Conservation (phyloP, 2,329 filamentous ascomycete species). For the Venturiaceae sp. region DNA sequence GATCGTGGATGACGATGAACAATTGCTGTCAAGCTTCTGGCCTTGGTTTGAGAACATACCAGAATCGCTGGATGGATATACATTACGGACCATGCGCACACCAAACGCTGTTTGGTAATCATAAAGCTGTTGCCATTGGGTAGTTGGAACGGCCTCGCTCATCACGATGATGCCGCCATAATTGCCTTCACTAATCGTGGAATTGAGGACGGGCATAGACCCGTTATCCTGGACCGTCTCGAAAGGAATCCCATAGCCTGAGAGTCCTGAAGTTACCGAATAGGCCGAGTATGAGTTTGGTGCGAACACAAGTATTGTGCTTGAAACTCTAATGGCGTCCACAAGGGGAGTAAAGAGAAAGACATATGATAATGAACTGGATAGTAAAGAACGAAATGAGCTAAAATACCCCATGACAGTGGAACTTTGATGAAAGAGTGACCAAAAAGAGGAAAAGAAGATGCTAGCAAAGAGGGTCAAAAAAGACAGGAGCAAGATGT, state of each 20-base stretch:
- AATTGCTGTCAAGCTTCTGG: too few species aligned
- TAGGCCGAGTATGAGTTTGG: conserved; percentile 33
- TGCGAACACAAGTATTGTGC: conserved; percentile 41
- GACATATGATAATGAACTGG: too few species aligned
- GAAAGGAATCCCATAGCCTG: conserved; percentile 46
- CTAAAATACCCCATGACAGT: too few species aligned
- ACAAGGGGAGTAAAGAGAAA: too few species aligned
- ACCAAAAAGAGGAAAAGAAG: too few species aligned
- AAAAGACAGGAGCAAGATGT: too few species aligned
- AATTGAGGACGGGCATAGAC: conserved; percentile 36
- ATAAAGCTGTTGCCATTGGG: conserved; percentile 42
- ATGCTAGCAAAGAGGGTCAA: too few species aligned
- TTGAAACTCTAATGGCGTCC: too few species aligned
- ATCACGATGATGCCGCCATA: conserved; percentile 44
- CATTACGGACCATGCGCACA: conserved; percentile 47
- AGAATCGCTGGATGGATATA: conserved; percentile 37
- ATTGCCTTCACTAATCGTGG: conserved; percentile 33
- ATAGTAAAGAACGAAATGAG: too few species aligned
- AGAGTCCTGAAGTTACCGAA: conserved; percentile 40
- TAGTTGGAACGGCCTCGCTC: conserved; percentile 37
- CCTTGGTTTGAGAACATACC: conserved; percentile 22
- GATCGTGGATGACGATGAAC: too few species aligned
- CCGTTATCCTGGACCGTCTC: conserved; percentile 35
- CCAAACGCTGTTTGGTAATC: conserved; percentile 44
- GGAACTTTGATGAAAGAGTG: too few species aligned